Conservation (phyloP, 345 rosid species). For the Gossypioides kirkii region DNA sequence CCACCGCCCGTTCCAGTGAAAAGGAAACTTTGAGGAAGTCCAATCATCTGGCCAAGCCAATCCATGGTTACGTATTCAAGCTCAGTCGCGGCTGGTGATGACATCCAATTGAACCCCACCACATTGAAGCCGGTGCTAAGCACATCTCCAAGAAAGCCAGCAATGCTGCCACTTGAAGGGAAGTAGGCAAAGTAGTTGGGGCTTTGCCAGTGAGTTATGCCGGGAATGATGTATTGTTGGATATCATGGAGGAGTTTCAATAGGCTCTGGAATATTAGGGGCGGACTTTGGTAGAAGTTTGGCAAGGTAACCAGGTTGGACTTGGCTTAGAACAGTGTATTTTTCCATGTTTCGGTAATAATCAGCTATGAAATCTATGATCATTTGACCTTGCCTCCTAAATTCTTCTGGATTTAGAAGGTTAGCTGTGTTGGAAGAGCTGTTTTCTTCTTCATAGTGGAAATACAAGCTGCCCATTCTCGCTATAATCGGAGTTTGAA, state of each 20-base stretch:
- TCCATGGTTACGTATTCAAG: neutral
- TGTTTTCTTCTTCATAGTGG: neutral
- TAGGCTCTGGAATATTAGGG: neutral
- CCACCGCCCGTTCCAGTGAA: neutral
- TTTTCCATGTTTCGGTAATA: neutral
- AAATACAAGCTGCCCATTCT: neutral
- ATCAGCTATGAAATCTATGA: neutral
- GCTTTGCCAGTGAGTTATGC: neutral
- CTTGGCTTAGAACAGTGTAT: neutral
- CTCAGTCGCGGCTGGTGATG: neutral
- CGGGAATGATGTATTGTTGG: neutral
- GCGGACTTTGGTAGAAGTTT: neutral
- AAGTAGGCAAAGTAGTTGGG: neutral
- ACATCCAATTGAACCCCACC: neutral
- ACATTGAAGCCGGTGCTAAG: neutral
- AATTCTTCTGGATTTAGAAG: neutral
- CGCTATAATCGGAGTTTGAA: too few species aligned
- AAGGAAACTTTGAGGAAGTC: neutral
- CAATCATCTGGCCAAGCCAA: neutral
- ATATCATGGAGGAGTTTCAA: neutral
- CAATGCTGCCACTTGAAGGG: neutral
- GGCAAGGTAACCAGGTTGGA: neutral
- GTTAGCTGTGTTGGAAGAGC: neutral
- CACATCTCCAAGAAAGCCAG: neutral
- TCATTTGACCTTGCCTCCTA: neutral